Evolutionary conservation across 2,329 filamentous ascomycete genomes (phyloP).

Genomic region (Aciculosporium take): DNA sequence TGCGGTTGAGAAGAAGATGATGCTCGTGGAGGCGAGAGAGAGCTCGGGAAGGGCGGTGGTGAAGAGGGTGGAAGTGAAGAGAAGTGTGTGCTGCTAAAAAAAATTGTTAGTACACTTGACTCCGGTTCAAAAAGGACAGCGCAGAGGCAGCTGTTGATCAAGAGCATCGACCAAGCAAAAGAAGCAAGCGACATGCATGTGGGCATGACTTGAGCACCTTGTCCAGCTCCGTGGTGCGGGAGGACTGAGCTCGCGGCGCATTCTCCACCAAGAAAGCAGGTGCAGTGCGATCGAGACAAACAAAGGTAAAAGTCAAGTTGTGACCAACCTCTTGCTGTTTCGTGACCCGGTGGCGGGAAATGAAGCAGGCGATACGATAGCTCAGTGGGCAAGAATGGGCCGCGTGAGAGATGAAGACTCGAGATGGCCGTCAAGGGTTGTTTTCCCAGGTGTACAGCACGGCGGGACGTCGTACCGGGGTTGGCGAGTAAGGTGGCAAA

Average conservation of each 20-base stretch:
- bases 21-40: neutral
- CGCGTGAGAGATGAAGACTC: neutral
- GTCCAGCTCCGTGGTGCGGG: neutral
- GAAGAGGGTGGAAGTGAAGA: neutral
- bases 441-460: neutral
- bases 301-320: neutral
- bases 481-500: neutral
- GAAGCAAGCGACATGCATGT: neutral
- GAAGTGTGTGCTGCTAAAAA: neutral
- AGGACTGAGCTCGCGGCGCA: neutral
- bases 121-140: neutral
- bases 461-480: conserved; percentile 3
- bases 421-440: conserved; percentile 1
- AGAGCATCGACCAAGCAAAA: neutral
- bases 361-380: neutral
- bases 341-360: neutral
- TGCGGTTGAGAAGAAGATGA: neutral
- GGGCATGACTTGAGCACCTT: neutral
- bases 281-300: neutral
- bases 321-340: neutral
- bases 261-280: neutral
- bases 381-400: neutral
- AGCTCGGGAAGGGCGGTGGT: neutral
- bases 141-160: neutral
- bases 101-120: neutral